These are phyloP conservation scores for Starmerella vitae DNA, from an alignment of 805 yeast genomes.

Conservation along the genomic window DNA sequence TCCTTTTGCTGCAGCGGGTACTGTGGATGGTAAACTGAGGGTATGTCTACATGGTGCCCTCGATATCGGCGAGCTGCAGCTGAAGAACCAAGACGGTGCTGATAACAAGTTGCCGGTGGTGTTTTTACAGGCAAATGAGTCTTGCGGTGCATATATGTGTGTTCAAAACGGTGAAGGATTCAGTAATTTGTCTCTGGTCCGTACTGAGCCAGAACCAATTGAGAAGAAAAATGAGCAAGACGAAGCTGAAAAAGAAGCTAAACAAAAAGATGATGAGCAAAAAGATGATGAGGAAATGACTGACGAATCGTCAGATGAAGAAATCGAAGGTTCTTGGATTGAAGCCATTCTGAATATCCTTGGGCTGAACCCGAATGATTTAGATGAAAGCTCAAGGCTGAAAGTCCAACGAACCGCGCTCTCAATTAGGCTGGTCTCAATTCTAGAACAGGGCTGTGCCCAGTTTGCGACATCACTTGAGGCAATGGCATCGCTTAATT, in stretches of 20 bases:
- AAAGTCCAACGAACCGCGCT: not conserved
- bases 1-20: constrained; percentile 24
- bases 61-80: constrained; percentile 21
- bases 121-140: constrained; percentile 2
- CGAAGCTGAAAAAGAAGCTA: not conserved
- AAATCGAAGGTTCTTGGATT: no score
- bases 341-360: not conserved
- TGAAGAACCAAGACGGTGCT: constrained; percentile 1
- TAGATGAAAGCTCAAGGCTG: not conserved
- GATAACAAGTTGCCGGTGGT: constrained; percentile 1
- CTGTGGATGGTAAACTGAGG: constrained; percentile 19
- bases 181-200: not conserved
- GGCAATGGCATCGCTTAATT: not conserved
- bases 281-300: no score
- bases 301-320: no score
- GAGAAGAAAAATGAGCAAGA: no score
- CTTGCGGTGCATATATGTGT: constrained; percentile 5
- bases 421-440: not conserved
- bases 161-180: constrained; percentile 2
- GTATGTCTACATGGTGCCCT: constrained; percentile 29
- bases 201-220: no score
- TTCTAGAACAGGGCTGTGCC: not conserved
- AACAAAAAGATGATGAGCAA: not conserved
- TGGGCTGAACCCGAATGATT: not conserved
- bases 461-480: not conserved